Evolutionary conservation across 1,139 yeast species (phyloP).

Genomic region (Diutina ranongensis): DNA sequence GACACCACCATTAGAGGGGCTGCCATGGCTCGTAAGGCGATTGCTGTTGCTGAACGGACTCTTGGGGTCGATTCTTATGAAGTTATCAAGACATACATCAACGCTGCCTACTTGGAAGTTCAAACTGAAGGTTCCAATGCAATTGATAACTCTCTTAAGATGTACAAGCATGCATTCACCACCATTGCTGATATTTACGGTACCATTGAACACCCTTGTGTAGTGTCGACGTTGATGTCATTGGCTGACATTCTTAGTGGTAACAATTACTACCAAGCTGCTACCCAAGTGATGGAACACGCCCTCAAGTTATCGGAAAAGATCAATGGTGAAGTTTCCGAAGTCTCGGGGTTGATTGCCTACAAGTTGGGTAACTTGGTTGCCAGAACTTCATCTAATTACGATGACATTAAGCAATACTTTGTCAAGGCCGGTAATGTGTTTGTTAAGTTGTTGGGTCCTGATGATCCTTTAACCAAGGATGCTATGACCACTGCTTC

Average conservation of each 20-base stretch:
- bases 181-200: constrained; percentile 3
- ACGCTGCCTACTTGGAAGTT: constrained; percentile 65
- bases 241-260: constrained; percentile 51
- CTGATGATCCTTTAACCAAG: constrained; percentile 47
- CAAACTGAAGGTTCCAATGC: constrained; percentile 36
- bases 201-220: constrained; percentile 8
- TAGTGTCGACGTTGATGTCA: constrained; percentile 53
- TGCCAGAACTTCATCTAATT: constrained; percentile 39
- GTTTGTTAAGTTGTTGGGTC: constrained; percentile 47
- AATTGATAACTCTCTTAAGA: constrained; percentile 43
- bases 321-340: constrained; percentile 46
- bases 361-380: constrained; percentile 50
- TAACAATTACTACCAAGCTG: constrained; percentile 26
- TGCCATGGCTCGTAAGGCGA: constrained; percentile 59
- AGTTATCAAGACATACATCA: constrained; percentile 59
- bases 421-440: constrained; percentile 41
- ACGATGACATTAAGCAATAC: constrained; percentile 42
- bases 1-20: constrained; percentile 44
- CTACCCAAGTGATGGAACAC: constrained; percentile 26
- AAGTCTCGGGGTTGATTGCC: constrained; percentile 45
- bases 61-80: constrained; percentile 75
- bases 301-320: constrained; percentile 37
- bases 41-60: constrained; percentile 66
- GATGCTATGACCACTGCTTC: constrained; percentile 56
- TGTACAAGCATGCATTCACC: constrained; percentile 22